These are phyloP conservation scores for Urochloa ruziziensis DNA, from an alignment of 176 grass and related monocot genomes.

Conservation along the genomic window DNA sequence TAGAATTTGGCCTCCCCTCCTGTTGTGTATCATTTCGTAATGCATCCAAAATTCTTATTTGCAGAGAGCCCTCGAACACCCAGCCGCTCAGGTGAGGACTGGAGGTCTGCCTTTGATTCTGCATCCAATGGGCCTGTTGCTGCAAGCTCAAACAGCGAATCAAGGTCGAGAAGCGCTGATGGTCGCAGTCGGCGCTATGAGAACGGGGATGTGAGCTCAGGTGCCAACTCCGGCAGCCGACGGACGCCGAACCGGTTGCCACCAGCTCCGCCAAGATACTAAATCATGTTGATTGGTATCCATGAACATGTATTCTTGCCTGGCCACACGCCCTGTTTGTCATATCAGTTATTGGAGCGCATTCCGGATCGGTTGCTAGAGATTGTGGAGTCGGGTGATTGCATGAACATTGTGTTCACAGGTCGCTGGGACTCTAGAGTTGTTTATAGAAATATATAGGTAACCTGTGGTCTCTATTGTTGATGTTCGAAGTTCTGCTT, in stretches of 20 bases:
- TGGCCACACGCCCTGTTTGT: slow-evolving; percentile 43
- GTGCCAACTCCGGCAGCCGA: slow-evolving; percentile 65
- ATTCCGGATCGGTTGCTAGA: slow-evolving; percentile 25
- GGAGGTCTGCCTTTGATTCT: slow-evolving; percentile 86
- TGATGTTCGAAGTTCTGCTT: not conserved
- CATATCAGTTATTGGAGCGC: slow-evolving; percentile 29
- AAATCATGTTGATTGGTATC: slow-evolving; percentile 47
- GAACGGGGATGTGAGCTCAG: slow-evolving; percentile 68
- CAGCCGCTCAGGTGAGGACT: slow-evolving; percentile 67
- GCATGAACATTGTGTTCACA: slow-evolving; percentile 28
- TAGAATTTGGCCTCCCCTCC: not conserved
- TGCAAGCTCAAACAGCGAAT: slow-evolving; percentile 35
- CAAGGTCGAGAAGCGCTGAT: slow-evolving; percentile 74
- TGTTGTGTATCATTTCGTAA: not conserved
- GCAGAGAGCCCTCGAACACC: slow-evolving; percentile 66
- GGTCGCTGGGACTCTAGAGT: slow-evolving; percentile 19
- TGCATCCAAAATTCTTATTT: not conserved
- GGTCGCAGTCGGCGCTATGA: slow-evolving; percentile 43
- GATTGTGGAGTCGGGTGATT: slow-evolving; percentile 35
- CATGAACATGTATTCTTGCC: slow-evolving; percentile 45
- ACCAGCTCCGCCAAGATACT: slow-evolving; percentile 76
- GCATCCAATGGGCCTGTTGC: slow-evolving; percentile 43
- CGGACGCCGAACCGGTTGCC: slow-evolving; percentile 81
- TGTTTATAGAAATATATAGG: slow-evolving; percentile 62
- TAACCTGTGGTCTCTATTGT: slow-evolving; percentile 29